These are phyloP conservation scores for Cylindrotheca closterium DNA, from an alignment of 108 stramenopile species.

Conservation along the genomic window DNA sequence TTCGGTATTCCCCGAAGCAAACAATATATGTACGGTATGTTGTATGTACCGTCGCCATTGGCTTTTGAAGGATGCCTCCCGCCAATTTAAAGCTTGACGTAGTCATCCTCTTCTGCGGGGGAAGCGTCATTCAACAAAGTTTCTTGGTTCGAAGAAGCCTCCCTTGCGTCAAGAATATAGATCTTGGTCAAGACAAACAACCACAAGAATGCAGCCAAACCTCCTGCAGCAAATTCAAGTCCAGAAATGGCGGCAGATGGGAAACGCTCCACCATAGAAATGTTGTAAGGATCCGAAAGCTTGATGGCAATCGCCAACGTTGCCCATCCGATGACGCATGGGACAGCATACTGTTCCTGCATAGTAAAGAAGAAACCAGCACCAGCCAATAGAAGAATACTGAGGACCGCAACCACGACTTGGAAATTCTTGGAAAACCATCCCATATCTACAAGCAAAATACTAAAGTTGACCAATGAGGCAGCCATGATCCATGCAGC, in stretches of 20 bases:
- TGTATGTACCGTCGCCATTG: no score
- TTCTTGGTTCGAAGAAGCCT: no score
- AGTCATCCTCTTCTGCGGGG: neutral
- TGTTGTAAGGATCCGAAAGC: slow-evolving; percentile 31
- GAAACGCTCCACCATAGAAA: neutral
- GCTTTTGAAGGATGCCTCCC: no score
- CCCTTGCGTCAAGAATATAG: no score
- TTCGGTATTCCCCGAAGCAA: no score
- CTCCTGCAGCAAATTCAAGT: neutral
- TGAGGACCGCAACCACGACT: slow-evolving; percentile 43
- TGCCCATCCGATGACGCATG: slow-evolving; percentile 71
- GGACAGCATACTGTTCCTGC: slow-evolving; percentile 49
- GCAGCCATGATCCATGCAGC: slow-evolving; percentile 85
- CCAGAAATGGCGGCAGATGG: neutral
- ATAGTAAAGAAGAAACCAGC: slow-evolving; percentile 42
- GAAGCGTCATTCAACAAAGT: no score
- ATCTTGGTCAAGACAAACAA: neutral
- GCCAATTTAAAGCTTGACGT: neutral
- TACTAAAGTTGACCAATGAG: slow-evolving; percentile 70
- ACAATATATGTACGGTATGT: no score
- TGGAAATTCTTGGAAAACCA: slow-evolving; percentile 42
- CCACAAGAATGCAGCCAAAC: neutral
- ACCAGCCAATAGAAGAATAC: slow-evolving; percentile 48
- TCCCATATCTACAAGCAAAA: slow-evolving; percentile 49
- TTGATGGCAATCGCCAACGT: slow-evolving; percentile 47